Percentiles rank a stretch among this genome's conserved stretches.
Conservation (phyloP, 306 rosid species). For the Pyrus communis region DNA sequence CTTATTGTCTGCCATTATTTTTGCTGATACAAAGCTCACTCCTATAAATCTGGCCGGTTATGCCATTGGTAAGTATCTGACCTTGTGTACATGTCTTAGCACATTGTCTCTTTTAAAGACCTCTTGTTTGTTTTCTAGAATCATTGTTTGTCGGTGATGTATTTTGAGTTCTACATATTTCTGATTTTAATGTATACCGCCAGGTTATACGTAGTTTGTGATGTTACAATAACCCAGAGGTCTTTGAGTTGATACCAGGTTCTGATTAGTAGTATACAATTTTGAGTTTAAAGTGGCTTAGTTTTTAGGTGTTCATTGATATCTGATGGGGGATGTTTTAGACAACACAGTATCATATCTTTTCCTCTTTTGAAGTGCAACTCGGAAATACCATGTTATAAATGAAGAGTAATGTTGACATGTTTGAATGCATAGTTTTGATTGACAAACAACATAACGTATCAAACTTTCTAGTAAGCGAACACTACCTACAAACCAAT, state of each 20-base stretch:
- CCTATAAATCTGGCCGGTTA: conserved; percentile 80
- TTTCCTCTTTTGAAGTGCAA: not conserved
- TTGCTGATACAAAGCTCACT: conserved; percentile 94
- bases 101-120: not conserved
- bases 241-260: not conserved
- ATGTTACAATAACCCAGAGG: not conserved
- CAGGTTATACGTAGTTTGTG: not conserved
- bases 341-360: not conserved
- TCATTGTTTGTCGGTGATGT: not conserved
- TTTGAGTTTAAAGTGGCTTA: not conserved
- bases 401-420: not conserved
- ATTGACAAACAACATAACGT: not conserved
- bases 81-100: conserved; percentile 5
- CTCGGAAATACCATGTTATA: not conserved
- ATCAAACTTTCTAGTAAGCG: not conserved
- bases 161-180: not conserved
- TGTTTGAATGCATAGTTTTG: not conserved
- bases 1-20: conserved; percentile 76
- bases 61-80: conserved; percentile 69
- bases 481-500: not conserved
- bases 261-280: not conserved
- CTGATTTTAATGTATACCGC: not conserved
- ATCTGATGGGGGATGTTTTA: not conserved
- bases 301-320: not conserved
- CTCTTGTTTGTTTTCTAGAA: not conserved